Percentiles rank a stretch among this genome's conserved stretches.
Evolutionary conservation across 2,329 filamentous ascomycete species (phyloP).

Genomic region (Colletotrichum simmondsii): DNA sequence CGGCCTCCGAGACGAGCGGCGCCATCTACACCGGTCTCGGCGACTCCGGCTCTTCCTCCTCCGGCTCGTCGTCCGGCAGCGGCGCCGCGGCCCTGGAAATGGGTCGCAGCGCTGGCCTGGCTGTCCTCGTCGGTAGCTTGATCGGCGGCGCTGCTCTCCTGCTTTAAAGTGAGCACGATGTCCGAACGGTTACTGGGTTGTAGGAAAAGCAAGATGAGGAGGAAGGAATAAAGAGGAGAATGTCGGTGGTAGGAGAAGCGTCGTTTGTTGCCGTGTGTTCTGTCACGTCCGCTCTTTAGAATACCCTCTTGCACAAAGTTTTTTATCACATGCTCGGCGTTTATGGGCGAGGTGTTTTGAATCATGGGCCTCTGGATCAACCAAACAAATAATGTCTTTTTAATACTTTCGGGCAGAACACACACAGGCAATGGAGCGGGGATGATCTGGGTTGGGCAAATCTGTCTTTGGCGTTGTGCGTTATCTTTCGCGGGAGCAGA

Average conservation of each 20-base stretch:
- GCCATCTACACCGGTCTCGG: slow-evolving; percentile 49
- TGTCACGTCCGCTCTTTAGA: slow-evolving; percentile 29
- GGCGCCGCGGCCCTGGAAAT: slow-evolving; percentile 45
- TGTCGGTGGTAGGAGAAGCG: no score
- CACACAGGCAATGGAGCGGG: slow-evolving; percentile 9
- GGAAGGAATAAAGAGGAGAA: no score
- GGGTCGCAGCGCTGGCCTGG: slow-evolving; percentile 50
- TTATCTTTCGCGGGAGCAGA: neutral
- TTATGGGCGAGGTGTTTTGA: slow-evolving; percentile 6
- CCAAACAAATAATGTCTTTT: slow-evolving; percentile 26
- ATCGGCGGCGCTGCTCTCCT: slow-evolving; percentile 54
- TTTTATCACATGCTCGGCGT: slow-evolving; percentile 30
- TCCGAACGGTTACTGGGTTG: no score
- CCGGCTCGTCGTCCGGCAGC: slow-evolving; percentile 36
- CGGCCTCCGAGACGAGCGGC: slow-evolving; percentile 42
- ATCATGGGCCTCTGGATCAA: neutral
- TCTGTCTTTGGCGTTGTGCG: slow-evolving; percentile 1
- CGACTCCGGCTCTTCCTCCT: slow-evolving; percentile 29
- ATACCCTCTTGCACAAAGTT: slow-evolving; percentile 30
- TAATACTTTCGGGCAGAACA: slow-evolving; percentile 25
- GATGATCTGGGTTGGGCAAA: neutral
- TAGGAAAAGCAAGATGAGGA: no score
- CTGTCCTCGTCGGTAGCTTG: slow-evolving; percentile 49
- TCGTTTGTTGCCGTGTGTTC: slow-evolving; percentile 12
- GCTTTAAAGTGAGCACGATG: slow-evolving; percentile 3